Percentiles rank a stretch among this genome's conserved stretches.
Evolutionary conservation across 805 yeast genomes (phyloP).

Genomic region (Danielia reshetovae): DNA sequence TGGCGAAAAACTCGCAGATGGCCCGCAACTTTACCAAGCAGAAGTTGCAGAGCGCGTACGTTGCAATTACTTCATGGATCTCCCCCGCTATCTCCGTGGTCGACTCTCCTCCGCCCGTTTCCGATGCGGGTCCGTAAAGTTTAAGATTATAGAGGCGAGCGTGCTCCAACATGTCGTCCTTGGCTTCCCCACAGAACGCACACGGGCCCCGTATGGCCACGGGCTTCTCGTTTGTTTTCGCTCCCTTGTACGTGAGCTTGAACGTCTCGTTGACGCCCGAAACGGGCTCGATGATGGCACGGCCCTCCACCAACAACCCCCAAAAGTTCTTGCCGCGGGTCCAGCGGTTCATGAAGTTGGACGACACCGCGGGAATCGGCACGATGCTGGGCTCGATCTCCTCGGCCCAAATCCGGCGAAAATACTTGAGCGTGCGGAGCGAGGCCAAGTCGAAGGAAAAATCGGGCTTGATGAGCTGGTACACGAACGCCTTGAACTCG

Average conservation of each 20-base stretch:
- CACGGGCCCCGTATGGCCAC: conserved; percentile 76
- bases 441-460: conserved; percentile 34
- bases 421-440: conserved; percentile 53
- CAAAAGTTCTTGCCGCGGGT: conserved; percentile 49
- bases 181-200: conserved; percentile 76
- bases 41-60: conserved; percentile 73
- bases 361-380: conserved; percentile 41
- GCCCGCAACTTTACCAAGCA: conserved; percentile 79
- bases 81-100: conserved; percentile 18
- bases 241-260: conserved; percentile 37
- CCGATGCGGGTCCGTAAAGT: conserved; percentile 30
- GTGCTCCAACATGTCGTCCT: conserved; percentile 68
- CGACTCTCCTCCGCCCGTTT: conserved; percentile 4
- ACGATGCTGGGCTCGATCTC: conserved; percentile 59
- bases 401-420: conserved; percentile 62
- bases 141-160: conserved; percentile 72
- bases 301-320: conserved; percentile 69
- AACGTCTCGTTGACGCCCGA: conserved; percentile 77
- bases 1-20: conserved; percentile 78
- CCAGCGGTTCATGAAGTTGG: conserved; percentile 43
- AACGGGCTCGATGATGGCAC: conserved; percentile 81
- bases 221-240: conserved; percentile 35
- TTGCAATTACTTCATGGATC: conserved; percentile 27
- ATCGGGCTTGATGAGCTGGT: conserved; percentile 28
- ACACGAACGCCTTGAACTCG: conserved; percentile 43